Percentiles rank a stretch among this genome's conserved stretches.
These are phyloP conservation scores for Camelina neglecta DNA, from an alignment of 345 rosid species.

Conservation along the genomic window DNA sequence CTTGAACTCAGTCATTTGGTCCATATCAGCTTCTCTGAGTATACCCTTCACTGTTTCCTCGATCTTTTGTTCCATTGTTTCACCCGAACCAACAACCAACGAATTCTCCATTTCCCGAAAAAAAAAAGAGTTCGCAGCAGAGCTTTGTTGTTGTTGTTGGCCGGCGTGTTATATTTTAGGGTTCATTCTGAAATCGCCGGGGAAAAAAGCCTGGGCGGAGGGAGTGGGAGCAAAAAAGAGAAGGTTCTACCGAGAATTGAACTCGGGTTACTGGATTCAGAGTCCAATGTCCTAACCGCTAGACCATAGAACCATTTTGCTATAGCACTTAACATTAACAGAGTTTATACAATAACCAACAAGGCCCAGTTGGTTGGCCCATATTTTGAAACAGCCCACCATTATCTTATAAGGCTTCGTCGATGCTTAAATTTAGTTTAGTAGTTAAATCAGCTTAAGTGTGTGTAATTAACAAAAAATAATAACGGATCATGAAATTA, in stretches of 20 bases:
- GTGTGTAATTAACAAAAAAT: too few species aligned
- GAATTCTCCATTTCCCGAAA: background rate
- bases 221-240: background rate
- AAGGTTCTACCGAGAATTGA: slow-evolving; percentile 96
- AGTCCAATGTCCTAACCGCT: slow-evolving; percentile 98
- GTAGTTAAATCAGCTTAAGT: too few species aligned
- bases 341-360: background rate
- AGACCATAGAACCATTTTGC: background rate
- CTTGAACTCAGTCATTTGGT: slow-evolving; percentile 73
- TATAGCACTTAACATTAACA: rapidly evolving
- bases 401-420: too few species aligned
- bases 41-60: slow-evolving; percentile 61
- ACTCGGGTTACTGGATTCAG: slow-evolving; percentile 99
- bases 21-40: slow-evolving; percentile 63
- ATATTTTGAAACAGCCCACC: background rate
- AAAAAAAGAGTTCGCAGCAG: background rate
- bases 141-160: background rate
- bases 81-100: slow-evolving; percentile 1
- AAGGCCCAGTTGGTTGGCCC: background rate
- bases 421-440: too few species aligned
- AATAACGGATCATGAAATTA: too few species aligned
- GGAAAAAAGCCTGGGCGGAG: background rate
- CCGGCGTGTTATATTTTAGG: slow-evolving; percentile 20
- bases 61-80: slow-evolving; percentile 55
- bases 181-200: slow-evolving; percentile 32